A percentile compares a stretch with the other conserved stretches of the same genome.
These are phyloP conservation scores for Salisapilia sapeloensis DNA, from an alignment of 352 stramenopile genomes.

Conservation along the genomic window DNA sequence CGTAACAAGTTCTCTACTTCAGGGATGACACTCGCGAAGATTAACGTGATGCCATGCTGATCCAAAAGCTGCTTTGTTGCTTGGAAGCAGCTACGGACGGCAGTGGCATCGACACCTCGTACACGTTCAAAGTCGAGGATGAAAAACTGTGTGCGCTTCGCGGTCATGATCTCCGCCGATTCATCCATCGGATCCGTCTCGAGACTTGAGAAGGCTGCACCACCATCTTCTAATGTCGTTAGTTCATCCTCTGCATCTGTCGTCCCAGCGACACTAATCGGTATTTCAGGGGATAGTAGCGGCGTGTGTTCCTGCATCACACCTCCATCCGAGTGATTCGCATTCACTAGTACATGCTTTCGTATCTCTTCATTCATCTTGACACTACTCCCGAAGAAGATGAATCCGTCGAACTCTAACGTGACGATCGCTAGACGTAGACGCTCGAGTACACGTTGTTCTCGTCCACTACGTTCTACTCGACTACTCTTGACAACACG, in stretches of 20 bases:
- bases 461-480: conserved; percentile 61
- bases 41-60: conserved; percentile 57
- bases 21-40: conserved; percentile 55
- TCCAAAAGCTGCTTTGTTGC: conserved; percentile 64
- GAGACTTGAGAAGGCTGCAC: conserved; percentile 1
- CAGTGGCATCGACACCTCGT: conserved; percentile 78
- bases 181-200: conserved; percentile 10
- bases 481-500: conserved; percentile 68
- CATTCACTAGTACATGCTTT: conserved; percentile 58
- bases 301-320: no score
- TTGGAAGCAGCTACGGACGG: conserved; percentile 76
- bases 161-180: conserved; percentile 20
- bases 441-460: conserved; percentile 49
- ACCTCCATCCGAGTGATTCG: conserved; percentile 3
- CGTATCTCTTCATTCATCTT: conserved; percentile 80
- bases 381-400: conserved; percentile 78
- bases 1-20: conserved; percentile 55
- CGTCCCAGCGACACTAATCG: background rate
- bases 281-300: background rate
- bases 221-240: conserved; percentile 38
- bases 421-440: conserved; percentile 73
- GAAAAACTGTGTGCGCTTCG: conserved; percentile 67
- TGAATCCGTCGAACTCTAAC: conserved; percentile 70
- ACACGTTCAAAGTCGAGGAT: conserved; percentile 83
- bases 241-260: conserved; percentile 18